Evolutionary conservation across 768 basidiomycete genomes (phyloP), one percentile per base, ranked within the genome.

Genomic region (Calvatia gigantea): DNA sequence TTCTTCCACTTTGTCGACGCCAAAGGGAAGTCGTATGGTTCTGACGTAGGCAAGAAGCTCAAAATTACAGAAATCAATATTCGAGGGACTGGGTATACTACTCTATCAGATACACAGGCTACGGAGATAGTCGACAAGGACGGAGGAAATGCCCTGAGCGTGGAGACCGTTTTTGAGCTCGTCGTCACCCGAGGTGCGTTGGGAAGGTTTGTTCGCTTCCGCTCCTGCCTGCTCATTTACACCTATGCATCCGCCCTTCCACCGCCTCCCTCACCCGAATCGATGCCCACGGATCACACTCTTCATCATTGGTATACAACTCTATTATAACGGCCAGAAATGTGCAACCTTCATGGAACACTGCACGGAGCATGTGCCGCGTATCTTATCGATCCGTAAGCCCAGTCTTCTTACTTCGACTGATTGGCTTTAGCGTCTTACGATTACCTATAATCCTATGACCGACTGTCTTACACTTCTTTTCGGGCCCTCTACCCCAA

Each of bases 361-460:
- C 53, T 85, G n/a, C 84, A 85, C 49, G 84, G 83, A 1, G 82
- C 72, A 4, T 85, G 82, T 61, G 75, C 79, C 3, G 81, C 78
- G 0, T 75, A 82, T 58, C 70, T 85, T 28, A 72, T 84, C 28
- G 83, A 84, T 66, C 70, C 72, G 84, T 80, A 58, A 25, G 80
- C 67, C 35, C 12, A 31, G 29, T 32, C 6, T 41, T 6, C 38
- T 35, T 33, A 17, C 17, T 19, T 19, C 19, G 17, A n/a, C 8
- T 21, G 12, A 8, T 11, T 25, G 11, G 2, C 46, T 47, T 3
- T 14, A 19, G 12, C 21, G 31, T 19, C 17, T 17, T 4, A 8
- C 1, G 28, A 6, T 1, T 46, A 33, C 21, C 15, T 8, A 37
- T 19, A 28, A 35, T 39, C 33, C 21, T 11, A 14, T 38, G 8